Evolutionary conservation across 257 asterid species (phyloP).

Genomic region (Solanum clarkiae): DNA sequence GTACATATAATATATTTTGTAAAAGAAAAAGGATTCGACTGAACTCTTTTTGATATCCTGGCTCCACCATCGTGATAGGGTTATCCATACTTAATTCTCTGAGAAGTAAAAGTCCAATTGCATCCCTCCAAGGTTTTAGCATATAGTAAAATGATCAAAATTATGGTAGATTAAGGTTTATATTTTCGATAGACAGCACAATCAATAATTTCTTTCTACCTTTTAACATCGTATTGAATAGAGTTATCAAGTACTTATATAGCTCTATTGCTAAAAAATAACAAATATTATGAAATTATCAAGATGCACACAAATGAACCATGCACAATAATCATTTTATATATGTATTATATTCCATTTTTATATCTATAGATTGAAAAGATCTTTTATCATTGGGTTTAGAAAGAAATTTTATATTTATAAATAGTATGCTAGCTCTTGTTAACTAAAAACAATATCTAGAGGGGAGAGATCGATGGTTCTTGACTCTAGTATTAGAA

Average conservation of each 20-base stretch:
- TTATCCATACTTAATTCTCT: not conserved
- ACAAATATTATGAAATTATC: not conserved
- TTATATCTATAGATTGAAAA: not conserved
- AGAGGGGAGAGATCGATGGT: too few relatives aligned
- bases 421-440: not conserved
- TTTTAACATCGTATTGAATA: not conserved
- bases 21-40: too few relatives aligned
- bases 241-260: not conserved
- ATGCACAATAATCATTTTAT: not conserved
- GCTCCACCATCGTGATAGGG: not conserved
- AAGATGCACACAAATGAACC: not conserved
- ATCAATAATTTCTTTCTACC: not conserved
- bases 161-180: not conserved
- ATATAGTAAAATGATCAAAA: not conserved
- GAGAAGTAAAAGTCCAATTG: not conserved
- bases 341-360: not conserved
- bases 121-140: not conserved
- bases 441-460: not conserved
- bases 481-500: too few relatives aligned
- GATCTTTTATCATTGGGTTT: not conserved
- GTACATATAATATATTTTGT: too few relatives aligned
- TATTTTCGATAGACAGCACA: not conserved
- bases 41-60: not conserved
- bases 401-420: not conserved
- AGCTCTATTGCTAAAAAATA: not conserved